Percentiles rank a stretch among this genome's conserved stretches.
phyloP scores from a whole-genome alignment of 345 rosid species.

The thale cress (Arabidopsis thaliana) region TAIR10.1 NC_003074.8:2133501-2134000 shows the following conservation, averaged over 20 bases:
- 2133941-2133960: conserved; percentile 64
- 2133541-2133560: conserved; percentile 42
- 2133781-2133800: background rate
- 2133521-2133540: conserved; percentile 35
- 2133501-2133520: conserved; percentile 45
- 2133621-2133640: conserved; percentile 1
- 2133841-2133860: background rate
- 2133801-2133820: background rate
- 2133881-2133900: conserved; percentile 67
- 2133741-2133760: conserved; percentile 72
- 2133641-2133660: background rate
- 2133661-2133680: background rate
- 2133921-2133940: conserved; percentile 63
- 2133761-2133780: conserved; percentile 66
- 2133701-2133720: conserved; percentile 70
- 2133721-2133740: conserved; percentile 73
- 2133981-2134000: conserved; percentile 68
- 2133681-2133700: conserved; percentile 82
- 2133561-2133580: conserved; percentile 34
- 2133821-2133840: background rate
- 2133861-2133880: conserved; percentile 35
- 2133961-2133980: conserved; percentile 74
- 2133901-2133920: conserved; percentile 74
- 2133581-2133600: conserved; percentile 38
- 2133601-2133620: conserved; percentile 31